Evolutionary conservation across 2,329 filamentous ascomycete genomes (phyloP), one percentile per base, ranked within the genome.

Genomic region (Colletotrichum acutatum): DNA sequence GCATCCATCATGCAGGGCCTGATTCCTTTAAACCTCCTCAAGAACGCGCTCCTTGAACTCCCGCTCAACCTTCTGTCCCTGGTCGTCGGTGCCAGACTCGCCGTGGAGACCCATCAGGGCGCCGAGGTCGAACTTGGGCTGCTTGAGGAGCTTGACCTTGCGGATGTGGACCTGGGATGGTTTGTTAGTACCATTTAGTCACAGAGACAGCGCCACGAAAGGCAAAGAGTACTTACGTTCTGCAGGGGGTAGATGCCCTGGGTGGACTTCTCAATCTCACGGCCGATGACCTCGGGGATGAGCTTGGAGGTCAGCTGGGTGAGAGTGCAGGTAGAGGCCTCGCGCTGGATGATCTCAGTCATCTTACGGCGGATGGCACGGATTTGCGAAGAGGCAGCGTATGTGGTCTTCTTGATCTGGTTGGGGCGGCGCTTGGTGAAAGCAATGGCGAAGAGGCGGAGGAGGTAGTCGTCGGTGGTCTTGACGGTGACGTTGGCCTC

Each of bases 351-450:
- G 88, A 99, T 98, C 88, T 99, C 97, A 78, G 91, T 94, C 97
- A 99, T 99, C 95, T 99, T 98, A 91, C 95, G 97, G 87, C 97
- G 94, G 87, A 99, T 99, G 80, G 94, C 93, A 79, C 96, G 94
- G 87, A 98, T 98, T 89, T 99, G 97, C 78, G 97, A 98, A 78
- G 95, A 95, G 78, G 93, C 93, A 80, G 97, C 97, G 85, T 99
- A 99, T 85, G 97, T 99, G 82, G 97, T 99, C 94, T 98, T 99
- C 94, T 98, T 98, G 91, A 99, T 96, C 91, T 99, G 97, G 91
- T 98, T 99, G 81, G 95, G 95, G 84, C 97, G 93, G 87, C 95
- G 92, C 94, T 98, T 98, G 88, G 97, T 99, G 91, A 99, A 99
- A 81, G 94, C 97, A 81, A 99, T 99, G 86, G 95, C 95, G 90